Conservation (phyloP, 768 basidiomycete genomes). For the Pisolithus orientalis region DNA sequence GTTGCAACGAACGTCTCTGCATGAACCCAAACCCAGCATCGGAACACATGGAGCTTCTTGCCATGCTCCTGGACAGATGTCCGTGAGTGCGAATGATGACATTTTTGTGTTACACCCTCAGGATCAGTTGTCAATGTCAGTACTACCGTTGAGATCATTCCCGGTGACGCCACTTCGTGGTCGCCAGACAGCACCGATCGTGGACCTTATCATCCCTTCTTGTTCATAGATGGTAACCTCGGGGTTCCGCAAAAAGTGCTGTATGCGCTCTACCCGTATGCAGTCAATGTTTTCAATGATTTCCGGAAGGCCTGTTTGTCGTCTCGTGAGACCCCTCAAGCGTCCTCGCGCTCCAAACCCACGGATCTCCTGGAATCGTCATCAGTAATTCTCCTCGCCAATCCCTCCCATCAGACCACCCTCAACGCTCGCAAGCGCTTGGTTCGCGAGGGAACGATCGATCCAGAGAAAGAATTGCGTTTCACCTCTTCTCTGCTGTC, state of each 20-base stretch:
- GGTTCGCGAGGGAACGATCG: slow-evolving; percentile 31
- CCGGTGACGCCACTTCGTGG: slow-evolving; percentile 51
- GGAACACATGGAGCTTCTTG: slow-evolving; percentile 16
- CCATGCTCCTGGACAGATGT: slow-evolving; percentile 14
- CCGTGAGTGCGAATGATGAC: slow-evolving; percentile 19
- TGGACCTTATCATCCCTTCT: slow-evolving; percentile 39
- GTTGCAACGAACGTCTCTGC: too few relatives aligned
- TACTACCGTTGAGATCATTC: slow-evolving; percentile 54
- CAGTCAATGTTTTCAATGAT: slow-evolving; percentile 31
- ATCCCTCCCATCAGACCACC: slow-evolving; percentile 66
- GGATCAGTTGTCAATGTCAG: slow-evolving; percentile 7
- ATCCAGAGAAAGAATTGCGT: slow-evolving; percentile 40
- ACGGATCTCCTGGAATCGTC: slow-evolving; percentile 30
- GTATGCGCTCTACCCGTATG: slow-evolving; percentile 44
- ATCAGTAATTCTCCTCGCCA: slow-evolving; percentile 51
- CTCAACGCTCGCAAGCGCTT: slow-evolving; percentile 55
- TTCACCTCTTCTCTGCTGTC: slow-evolving; percentile 44
- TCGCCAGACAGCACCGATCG: slow-evolving; percentile 16
- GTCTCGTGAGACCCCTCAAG: background rate
- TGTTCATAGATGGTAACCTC: slow-evolving; percentile 52
- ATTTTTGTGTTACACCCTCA: background rate
- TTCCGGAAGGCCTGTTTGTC: slow-evolving; percentile 10
- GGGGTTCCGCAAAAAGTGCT: slow-evolving; percentile 59
- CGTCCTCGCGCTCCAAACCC: background rate
- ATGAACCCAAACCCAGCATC: background rate